These are phyloP conservation scores for Mesostigma viride DNA, from an alignment of 139 green algal genomes.

Conservation along the genomic window DNA sequence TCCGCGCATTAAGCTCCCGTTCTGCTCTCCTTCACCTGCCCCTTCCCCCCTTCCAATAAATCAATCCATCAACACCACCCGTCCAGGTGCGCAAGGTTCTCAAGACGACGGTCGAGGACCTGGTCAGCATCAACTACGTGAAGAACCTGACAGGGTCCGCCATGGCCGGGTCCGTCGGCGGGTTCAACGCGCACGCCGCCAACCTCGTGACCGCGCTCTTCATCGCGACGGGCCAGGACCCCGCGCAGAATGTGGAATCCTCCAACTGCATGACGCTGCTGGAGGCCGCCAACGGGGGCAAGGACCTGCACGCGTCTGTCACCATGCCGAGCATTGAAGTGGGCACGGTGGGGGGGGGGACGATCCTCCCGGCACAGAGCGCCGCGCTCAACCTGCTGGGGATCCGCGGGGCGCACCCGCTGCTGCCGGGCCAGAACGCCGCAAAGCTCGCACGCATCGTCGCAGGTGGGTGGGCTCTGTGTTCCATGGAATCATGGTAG, in stretches of 20 bases:
- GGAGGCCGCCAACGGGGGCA: slow-evolving; percentile 14
- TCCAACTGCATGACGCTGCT: slow-evolving; percentile 29
- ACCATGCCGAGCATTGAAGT: slow-evolving; percentile 30
- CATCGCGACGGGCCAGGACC: slow-evolving; percentile 28
- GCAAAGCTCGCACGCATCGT: slow-evolving; percentile 21
- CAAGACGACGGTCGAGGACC: slow-evolving; percentile 19
- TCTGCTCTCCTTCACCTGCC: no score
- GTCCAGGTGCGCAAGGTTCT: slow-evolving; percentile 16
- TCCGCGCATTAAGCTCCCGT: no score
- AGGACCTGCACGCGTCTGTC: slow-evolving; percentile 25
- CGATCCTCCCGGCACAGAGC: slow-evolving; percentile 16
- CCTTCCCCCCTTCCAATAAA: no score
- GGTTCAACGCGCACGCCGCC: slow-evolving; percentile 31
- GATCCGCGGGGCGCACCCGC: slow-evolving; percentile 11
- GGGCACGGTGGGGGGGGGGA: slow-evolving; percentile 26
- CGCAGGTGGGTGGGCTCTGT: no score
- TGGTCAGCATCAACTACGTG: slow-evolving; percentile 25
- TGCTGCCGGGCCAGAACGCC: slow-evolving; percentile 19
- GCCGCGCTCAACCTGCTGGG: slow-evolving; percentile 23
- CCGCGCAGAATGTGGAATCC: slow-evolving; percentile 31
- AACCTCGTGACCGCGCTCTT: slow-evolving; percentile 33
- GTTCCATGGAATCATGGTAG: no score
- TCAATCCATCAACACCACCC: no score
- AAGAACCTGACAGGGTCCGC: slow-evolving; percentile 32
- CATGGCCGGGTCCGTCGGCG: slow-evolving; percentile 24